A percentile compares a stretch with the other conserved stretches of the same genome.
Conservation (phyloP, 345 rosid genomes). For the Gossypium arboreum region DNA sequence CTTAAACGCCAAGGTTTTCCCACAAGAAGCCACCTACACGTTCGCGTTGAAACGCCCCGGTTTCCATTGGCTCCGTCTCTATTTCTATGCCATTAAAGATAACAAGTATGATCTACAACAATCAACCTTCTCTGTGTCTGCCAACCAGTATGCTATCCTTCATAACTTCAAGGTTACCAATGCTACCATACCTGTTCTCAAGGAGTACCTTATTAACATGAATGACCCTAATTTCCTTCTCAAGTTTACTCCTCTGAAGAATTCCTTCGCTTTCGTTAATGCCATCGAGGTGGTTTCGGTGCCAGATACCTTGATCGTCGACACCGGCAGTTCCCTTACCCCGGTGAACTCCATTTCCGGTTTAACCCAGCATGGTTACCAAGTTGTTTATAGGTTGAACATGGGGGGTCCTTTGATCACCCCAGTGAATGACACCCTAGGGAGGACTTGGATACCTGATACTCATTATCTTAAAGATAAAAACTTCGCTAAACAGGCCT, state of each 20-base stretch:
- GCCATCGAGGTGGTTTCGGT: conserved; percentile 77
- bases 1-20: conserved; percentile 53
- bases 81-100: conserved; percentile 46
- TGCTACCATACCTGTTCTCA: conserved; percentile 31
- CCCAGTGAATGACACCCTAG: conserved; percentile 52
- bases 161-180: conserved; percentile 48
- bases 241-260: conserved; percentile 45
- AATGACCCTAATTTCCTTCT: conserved; percentile 46
- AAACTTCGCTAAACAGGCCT: conserved; percentile 31
- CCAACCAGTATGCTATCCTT: conserved; percentile 58
- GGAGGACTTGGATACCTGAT: conserved; percentile 60
- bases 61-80: conserved; percentile 74
- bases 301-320: conserved; percentile 53
- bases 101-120: conserved; percentile 44
- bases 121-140: conserved; percentile 48
- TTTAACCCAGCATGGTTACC: conserved; percentile 40
- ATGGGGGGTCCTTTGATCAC: conserved; percentile 69
- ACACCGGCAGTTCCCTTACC: conserved; percentile 46
- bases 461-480: conserved; percentile 41
- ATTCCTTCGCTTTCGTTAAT: conserved; percentile 63
- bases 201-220: conserved; percentile 60
- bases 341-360: conserved; percentile 45
- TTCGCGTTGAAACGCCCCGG: conserved; percentile 52
- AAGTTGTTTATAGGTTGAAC: conserved; percentile 60
- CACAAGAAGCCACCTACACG: conserved; percentile 45